Percentiles rank a stretch among this genome's conserved stretches.
Conservation (phyloP, 2,329 filamentous ascomycete genomes). For the Aciculosporium take region DNA sequence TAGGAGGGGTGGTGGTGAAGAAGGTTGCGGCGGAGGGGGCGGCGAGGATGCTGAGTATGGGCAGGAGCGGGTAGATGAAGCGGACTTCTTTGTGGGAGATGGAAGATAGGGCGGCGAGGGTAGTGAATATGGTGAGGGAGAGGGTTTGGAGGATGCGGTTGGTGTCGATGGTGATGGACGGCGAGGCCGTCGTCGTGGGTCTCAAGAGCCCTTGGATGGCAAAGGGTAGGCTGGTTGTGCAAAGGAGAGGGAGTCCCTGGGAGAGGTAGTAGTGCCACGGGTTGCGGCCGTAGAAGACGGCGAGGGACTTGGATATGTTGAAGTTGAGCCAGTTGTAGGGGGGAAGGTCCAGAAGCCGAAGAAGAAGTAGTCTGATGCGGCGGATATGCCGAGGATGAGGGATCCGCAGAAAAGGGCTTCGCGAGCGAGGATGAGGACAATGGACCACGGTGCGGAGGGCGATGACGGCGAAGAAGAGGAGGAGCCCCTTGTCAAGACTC, state of each 20-base stretch:
- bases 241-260: constrained; percentile 75
- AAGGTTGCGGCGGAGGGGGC: constrained; percentile 52
- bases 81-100: constrained; percentile 95
- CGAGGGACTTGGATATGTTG: constrained; percentile 76
- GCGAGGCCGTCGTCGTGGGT: constrained; percentile 14
- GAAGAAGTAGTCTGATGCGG: constrained; percentile 58
- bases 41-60: constrained; percentile 68
- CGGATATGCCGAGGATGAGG: constrained; percentile 47
- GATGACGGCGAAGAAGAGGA: constrained; percentile 31
- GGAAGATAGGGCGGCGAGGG: constrained; percentile 51
- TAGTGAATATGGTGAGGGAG: constrained; percentile 42
- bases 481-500: constrained; percentile 18
- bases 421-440: constrained; percentile 38
- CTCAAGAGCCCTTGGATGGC: constrained; percentile 48
- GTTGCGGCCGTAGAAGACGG: constrained; percentile 85
- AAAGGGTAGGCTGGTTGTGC: constrained; percentile 74
- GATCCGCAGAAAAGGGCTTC: constrained; percentile 52
- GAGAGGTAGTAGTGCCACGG: constrained; percentile 86
- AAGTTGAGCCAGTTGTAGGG: constrained; percentile 78
- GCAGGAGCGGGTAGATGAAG: constrained; percentile 87
- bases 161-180: constrained; percentile 19
- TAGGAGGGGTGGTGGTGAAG: constrained; percentile 33
- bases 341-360: constrained; percentile 83
- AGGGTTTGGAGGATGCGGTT: constrained; percentile 29
- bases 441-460: constrained; percentile 27